Base-by-base conservation (phyloP, 2,329 filamentous ascomycete genomes). In the Lojkania enalia region DNA sequence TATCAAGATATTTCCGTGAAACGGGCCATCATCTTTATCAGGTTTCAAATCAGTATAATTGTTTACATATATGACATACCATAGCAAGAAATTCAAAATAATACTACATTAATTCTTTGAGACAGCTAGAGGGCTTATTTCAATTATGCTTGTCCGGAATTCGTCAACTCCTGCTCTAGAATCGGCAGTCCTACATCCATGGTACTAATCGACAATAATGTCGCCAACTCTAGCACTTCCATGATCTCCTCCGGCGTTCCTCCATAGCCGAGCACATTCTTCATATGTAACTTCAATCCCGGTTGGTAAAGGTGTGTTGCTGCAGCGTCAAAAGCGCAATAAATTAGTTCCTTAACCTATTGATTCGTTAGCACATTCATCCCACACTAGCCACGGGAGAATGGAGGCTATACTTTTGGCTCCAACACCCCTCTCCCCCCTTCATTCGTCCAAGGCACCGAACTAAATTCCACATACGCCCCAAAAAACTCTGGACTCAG, bases 401-500 rank as follows among this genome's bases (percentile, higher is more conserved):
- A 33, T 16, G 49, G n/a, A n/a, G n/a, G n/a, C n/a, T 52, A 31
- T 39, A 71, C 69, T 64, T 77, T 76, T n/a, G 73, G 72, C 42
- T 72, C 69, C 40, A 77, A 55, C 3, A 58, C 66, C 1, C 71
- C 67, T 16, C 41, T 44, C 3, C 59, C 58, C 9, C 62, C 59
- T 35, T 61, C 55, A 29, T 60, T 59, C 9, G 57, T 57, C 67
- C 71, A 75, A 4, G 75, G 73, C 29, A 77, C 63, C 15, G 64
- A 65, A 7, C 71, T 74, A 49, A 77, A 76, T 25, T 76, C 71
- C 16, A 73, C 55, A 53, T 77, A 78, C 0, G 70, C 74, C 33
- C 66, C 71, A 55, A 78, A 77, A 54, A 77, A 77, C 37, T 77
- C 72, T 0, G 74, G 74, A 42, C 74, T 71, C 6, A 77, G 58